Evolutionary conservation across 192 early-diverging fungal genomes (phyloP).

Genomic region (Backusella macrospora): DNA sequence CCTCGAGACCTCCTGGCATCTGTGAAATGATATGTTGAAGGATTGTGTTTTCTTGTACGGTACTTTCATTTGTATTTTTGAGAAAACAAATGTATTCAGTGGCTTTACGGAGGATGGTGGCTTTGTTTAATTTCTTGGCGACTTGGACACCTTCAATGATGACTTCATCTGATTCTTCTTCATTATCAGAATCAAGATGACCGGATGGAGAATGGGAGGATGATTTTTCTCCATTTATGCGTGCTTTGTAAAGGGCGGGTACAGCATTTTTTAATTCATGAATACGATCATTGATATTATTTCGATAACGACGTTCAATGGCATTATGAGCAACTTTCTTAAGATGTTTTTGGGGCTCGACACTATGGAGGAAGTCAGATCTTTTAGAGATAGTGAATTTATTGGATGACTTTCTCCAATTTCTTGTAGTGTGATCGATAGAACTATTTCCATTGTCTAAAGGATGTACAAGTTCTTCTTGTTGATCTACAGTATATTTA

Average conservation of each 20-base stretch:
- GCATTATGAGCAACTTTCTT: slow-evolving; percentile 96
- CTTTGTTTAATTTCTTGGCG: slow-evolving; percentile 91
- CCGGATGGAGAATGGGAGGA: slow-evolving; percentile 49
- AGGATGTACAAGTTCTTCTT: slow-evolving; percentile 11
- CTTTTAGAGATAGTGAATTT: background rate
- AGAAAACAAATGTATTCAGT: slow-evolving; percentile 87
- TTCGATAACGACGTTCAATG: slow-evolving; percentile 93
- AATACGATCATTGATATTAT: slow-evolving; percentile 97
- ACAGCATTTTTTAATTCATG: slow-evolving; percentile 84
- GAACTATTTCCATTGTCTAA: background rate
- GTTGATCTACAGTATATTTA: background rate
- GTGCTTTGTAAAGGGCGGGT: slow-evolving; percentile 70
- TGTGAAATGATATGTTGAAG: slow-evolving; percentile 49
- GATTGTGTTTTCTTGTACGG: slow-evolving; percentile 50
- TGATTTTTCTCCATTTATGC: slow-evolving; percentile 25
- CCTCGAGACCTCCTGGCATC: slow-evolving; percentile 52
- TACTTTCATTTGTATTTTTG: slow-evolving; percentile 43
- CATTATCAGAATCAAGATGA: slow-evolving; percentile 34
- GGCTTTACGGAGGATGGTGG: slow-evolving; percentile 87
- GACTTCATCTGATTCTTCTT: slow-evolving; percentile 41
- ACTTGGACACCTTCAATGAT: slow-evolving; percentile 83
- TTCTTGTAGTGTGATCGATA: slow-evolving; percentile 20
- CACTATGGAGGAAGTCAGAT: background rate
- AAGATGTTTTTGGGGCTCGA: slow-evolving; percentile 54
- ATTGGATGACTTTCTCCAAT: slow-evolving; percentile 15